Base-by-base conservation (phyloP, 306 rosid genomes). In the Rosa lucieae region DNA sequence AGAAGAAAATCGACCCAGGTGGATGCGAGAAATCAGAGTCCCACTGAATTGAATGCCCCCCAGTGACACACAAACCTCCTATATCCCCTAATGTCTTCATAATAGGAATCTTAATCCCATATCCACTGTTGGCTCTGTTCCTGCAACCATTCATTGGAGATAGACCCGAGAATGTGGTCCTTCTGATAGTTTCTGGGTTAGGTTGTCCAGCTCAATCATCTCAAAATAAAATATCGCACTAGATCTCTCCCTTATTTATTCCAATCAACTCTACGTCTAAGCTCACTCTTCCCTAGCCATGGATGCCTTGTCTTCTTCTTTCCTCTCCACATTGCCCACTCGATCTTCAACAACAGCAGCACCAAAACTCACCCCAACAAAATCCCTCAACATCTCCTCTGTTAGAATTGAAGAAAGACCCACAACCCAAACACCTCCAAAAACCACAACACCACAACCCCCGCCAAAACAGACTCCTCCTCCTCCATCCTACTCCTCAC, bases 391-490 rank as follows among this genome's bases (percentile, higher is more conserved):
- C 42, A 65, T 79, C 12, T 84, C 94, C 49, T 35, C 90, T 1
- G 78, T 86, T 15, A 81, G 79, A 84, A 83, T 85, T 2, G 78
- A 85, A 80, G 89, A 87, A 13, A 85, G 67, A 1, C 80, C 90
- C 55, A 26, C 43, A 23, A 76, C 75, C 14, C 79, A 9, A 15
- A 61, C 65, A 37, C 83, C 43, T 2, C 18, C 82, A 0, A 26
- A 29, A 51, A 74, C 78, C 42, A 26, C 85, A 63, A 32, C 70
- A 12, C 20, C 55, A 43, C 42, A 11, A 9, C 8, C 58, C 15
- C 6, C 42, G 5, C 2, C 69, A 18, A 66, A 66, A 3, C 44
- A 7, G 2, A 37, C 21, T 11, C 1, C 17, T 23, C 3, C 1
- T 4, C 1, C 18, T 12, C 6, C 20, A 23, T 62, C 18, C 18